These are phyloP conservation scores for Leptographium procerum DNA, from an alignment of 2,329 filamentous ascomycete species.

Conservation along the genomic window DNA sequence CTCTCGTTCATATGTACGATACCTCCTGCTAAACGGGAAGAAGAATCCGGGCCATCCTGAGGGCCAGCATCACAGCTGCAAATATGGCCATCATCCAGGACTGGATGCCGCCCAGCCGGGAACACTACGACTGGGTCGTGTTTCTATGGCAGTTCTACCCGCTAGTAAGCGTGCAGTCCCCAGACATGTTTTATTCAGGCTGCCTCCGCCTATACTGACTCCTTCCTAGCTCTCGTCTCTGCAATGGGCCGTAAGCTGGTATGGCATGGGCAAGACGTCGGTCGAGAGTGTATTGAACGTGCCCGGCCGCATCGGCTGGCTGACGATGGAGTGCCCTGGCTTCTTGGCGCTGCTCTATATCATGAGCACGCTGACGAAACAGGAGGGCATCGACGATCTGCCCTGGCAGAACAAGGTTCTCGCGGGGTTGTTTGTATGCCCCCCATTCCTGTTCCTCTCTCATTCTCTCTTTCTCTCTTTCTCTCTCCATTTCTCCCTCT, in stretches of 20 bases:
- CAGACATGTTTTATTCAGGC: not conserved
- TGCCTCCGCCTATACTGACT: no score
- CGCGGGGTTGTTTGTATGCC: conserved; percentile 50
- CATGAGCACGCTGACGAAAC: conserved; percentile 54
- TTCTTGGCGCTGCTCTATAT: conserved; percentile 70
- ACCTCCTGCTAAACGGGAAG: not conserved
- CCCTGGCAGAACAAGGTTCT: conserved; percentile 73
- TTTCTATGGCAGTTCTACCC: conserved; percentile 44
- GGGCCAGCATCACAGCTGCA: not conserved
- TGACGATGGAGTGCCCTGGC: conserved; percentile 75
- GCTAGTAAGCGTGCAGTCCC: conserved; percentile 26
- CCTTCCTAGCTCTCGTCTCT: conserved; percentile 49
- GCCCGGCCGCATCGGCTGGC: conserved; percentile 81
- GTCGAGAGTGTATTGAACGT: conserved; percentile 64
- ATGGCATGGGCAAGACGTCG: conserved; percentile 90
- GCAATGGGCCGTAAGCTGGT: conserved; percentile 71
- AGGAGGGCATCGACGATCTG: conserved; percentile 45
- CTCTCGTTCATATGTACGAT: no score
- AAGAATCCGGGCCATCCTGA: not conserved
- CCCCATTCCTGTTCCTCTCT: no score
- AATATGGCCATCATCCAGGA: conserved; percentile 37
- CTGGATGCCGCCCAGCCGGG: conserved; percentile 46
- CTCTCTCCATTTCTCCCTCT: no score
- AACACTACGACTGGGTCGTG: conserved; percentile 44
- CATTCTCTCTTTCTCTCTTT: no score